Percentiles rank a stretch among this genome's conserved stretches.
phyloP scores from a whole-genome alignment of 345 rosid species.

The Diplotaxis tenuifolia region DNA sequence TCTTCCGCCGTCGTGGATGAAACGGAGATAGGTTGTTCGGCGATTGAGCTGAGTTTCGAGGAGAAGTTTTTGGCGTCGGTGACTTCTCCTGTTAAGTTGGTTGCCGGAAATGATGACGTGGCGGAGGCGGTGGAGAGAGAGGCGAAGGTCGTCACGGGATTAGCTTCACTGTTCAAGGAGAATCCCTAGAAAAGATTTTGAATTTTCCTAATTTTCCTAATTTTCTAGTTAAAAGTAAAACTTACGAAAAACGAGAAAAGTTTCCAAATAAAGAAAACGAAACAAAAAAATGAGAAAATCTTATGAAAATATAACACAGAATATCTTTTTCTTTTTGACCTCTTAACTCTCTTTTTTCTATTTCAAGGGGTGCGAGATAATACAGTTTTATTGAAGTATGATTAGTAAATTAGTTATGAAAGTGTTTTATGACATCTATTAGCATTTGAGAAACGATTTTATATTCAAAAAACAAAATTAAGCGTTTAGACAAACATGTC shows the following conservation, averaged over 20 bases:
- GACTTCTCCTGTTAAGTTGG: background rate
- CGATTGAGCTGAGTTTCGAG: slow-evolving; percentile 58
- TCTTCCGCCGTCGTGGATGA: slow-evolving; percentile 13
- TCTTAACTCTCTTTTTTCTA: background rate
- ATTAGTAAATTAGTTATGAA: background rate
- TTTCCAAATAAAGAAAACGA: background rate
- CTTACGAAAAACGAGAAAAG: background rate
- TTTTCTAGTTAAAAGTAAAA: background rate
- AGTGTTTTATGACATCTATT: background rate
- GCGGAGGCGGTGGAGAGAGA: slow-evolving; percentile 45
- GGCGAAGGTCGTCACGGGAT: slow-evolving; percentile 60
- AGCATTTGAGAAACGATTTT: background rate
- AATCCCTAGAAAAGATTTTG: slow-evolving; percentile 53
- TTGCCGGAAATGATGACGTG: slow-evolving; percentile 26
- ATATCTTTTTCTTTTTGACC: slow-evolving; percentile 1
- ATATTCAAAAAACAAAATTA: background rate
- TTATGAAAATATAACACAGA: background rate
- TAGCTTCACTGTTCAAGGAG: slow-evolving; percentile 74
- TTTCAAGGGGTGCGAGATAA: background rate
- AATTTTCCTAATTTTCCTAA: slow-evolving; percentile 21
- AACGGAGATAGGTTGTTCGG: slow-evolving; percentile 32
- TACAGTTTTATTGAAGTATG: background rate
- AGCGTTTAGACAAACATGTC: background rate
- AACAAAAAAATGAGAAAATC: background rate
- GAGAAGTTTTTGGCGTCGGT: slow-evolving; percentile 27